Conservation (phyloP, 2,329 filamentous ascomycete species). For the Pyricularia pennisetigena region DNA sequence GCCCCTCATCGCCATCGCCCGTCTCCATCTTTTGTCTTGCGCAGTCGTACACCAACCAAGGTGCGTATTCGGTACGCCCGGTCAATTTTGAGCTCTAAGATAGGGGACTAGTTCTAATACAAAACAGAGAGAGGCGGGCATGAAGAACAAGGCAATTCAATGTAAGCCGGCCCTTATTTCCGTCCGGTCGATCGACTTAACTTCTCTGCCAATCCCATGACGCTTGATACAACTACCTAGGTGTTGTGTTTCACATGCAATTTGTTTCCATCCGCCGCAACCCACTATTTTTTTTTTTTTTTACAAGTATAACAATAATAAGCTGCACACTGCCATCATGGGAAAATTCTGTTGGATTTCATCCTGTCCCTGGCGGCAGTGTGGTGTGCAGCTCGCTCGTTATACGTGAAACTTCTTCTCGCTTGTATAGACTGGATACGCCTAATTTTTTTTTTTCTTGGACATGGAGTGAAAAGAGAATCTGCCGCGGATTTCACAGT, state of each 20-base stretch:
- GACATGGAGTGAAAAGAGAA: background rate
- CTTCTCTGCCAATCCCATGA: background rate
- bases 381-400: background rate
- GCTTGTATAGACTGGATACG: background rate
- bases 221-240: background rate
- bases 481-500: background rate
- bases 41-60: too few relatives aligned
- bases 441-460: background rate
- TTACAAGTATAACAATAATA: too few relatives aligned
- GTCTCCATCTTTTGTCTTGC: too few relatives aligned
- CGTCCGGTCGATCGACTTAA: background rate
- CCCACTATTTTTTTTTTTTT: too few relatives aligned
- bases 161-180: background rate
- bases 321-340: too few relatives aligned
- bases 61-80: too few relatives aligned
- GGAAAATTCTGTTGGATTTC: too few relatives aligned
- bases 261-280: too few relatives aligned
- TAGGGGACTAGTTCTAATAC: too few relatives aligned
- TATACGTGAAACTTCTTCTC: background rate
- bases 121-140: background rate
- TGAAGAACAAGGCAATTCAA: background rate
- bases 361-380: too few relatives aligned
- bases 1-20: too few relatives aligned
- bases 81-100: too few relatives aligned
- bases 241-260: background rate